Evolutionary conservation across 2,329 filamentous ascomycete genomes (phyloP).

Genomic region (Ophiosphaerella korrae): DNA sequence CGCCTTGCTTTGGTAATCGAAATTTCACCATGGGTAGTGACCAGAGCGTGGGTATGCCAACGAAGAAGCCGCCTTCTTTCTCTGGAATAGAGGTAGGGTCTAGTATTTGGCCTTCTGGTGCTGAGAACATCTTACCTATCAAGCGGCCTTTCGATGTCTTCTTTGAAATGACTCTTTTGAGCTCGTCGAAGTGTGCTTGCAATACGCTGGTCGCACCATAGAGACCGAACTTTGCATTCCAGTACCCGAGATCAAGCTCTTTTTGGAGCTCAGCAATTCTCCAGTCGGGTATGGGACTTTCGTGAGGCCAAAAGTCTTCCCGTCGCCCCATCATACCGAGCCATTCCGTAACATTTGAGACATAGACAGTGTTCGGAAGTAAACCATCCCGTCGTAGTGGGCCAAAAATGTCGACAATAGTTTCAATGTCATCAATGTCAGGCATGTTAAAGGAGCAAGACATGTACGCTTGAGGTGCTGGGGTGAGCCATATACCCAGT

Average conservation of each 20-base stretch:
- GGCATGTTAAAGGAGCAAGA: conserved; percentile 55
- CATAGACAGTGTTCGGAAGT: conserved; percentile 52
- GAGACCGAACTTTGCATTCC: conserved; percentile 54
- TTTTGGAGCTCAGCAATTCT: conserved; percentile 51
- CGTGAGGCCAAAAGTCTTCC: conserved; percentile 52
- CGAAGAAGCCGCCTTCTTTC: conserved; percentile 37
- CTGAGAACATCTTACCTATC: conserved; percentile 46
- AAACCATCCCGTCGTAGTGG: conserved; percentile 52
- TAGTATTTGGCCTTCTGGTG: conserved; percentile 46
- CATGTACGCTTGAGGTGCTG: conserved; percentile 53
- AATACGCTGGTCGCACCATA: conserved; percentile 51
- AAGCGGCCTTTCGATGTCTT: conserved; percentile 49
- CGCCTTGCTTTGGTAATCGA: conserved; percentile 31
- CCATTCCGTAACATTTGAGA: conserved; percentile 55
- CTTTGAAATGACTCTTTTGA: conserved; percentile 43
- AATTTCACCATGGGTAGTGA: conserved; percentile 41
- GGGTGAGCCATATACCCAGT: conserved; percentile 40
- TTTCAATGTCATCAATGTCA: conserved; percentile 53
- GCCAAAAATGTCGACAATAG: conserved; percentile 53
- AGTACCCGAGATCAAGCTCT: conserved; percentile 51
- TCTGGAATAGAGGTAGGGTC: conserved; percentile 45
- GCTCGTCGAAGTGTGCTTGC: conserved; percentile 53
- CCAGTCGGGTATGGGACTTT: conserved; percentile 54
- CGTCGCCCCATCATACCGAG: conserved; percentile 51
- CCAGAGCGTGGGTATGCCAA: conserved; percentile 39